Base-by-base conservation (phyloP, 495 filamentous ascomycete genomes). In the Aspergillus bridgeri region DNA sequence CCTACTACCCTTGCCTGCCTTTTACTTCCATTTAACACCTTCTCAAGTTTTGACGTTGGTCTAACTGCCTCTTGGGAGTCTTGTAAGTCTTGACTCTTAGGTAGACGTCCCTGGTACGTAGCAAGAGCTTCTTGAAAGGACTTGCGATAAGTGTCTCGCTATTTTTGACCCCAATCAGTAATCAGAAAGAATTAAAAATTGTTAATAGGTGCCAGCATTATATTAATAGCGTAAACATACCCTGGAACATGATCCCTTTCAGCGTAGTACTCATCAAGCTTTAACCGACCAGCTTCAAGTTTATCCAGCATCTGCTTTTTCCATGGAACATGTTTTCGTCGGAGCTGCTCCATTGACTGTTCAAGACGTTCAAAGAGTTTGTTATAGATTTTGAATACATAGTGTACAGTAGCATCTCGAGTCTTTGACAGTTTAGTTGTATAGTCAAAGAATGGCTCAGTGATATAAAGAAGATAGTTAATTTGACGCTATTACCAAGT, bases 141-240 rank as follows among this genome's bases (percentile, higher is more conserved):
- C 22, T 27, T 21, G 20, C 49, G 43, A 42, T 59, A 59, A 27
- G 19, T 25, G 48, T 7, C 19, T 33, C 51, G 43, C 51, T 8
- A 59, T 42, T 48, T 13, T 42, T 54, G 54, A 54, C 51, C 46
- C 60, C 24, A 62, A n/a, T 62, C 51, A 45, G 55, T 54, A 42
- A 42, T 53, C n/a, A 24, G 24, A 53, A 62, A 62, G 47, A 62
- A 62, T 17, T 59, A 22, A 15, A 63, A 48, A 47, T 59, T 63
- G 17, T 63, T n/a, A 50, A 46, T 13, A 24, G 47, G 57, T n/a
- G 61, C 53, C 25, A 63, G 21, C 25, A 60, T 59, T 44, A 29
- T 62, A 9, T 46, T 29, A 62, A 62, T 59, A 19, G 51, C 46
- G 46, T 51, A 62, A 19, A 59, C 11, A 53, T 62, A 27, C 23